Conservation (phyloP, 345 rosid genomes). For the Salix dunnii region DNA sequence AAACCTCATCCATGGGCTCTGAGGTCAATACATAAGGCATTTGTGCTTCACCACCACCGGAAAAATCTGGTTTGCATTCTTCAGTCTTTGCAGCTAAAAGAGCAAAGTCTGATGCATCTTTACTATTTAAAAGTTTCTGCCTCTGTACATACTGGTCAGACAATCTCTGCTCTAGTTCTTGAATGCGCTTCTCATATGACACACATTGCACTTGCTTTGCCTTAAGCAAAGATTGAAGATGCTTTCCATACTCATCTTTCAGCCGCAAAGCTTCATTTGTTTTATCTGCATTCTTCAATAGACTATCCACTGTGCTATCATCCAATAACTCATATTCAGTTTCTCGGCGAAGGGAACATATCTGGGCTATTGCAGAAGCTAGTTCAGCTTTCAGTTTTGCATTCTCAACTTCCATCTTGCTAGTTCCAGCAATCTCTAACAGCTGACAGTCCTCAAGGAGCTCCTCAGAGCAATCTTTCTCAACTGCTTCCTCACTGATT, state of each 20-base stretch:
- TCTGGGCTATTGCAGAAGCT: constrained; percentile 79
- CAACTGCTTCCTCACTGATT: constrained; percentile 35
- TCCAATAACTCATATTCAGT: constrained; percentile 61
- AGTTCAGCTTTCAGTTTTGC: constrained; percentile 95
- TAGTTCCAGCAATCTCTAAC: constrained; percentile 88
- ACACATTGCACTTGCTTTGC: constrained; percentile 70
- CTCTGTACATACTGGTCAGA: constrained; percentile 61
- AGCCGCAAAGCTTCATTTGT: constrained; percentile 81
- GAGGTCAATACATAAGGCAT: constrained; percentile 46
- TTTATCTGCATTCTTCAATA: constrained; percentile 70
- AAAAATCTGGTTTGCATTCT: constrained; percentile 43
- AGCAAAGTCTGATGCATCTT: constrained; percentile 43
- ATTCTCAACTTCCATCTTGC: constrained; percentile 94
- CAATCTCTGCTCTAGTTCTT: constrained; percentile 84
- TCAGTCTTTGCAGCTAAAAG: constrained; percentile 34
- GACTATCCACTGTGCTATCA: constrained; percentile 52
- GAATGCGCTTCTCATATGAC: constrained; percentile 89
- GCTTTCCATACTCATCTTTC: constrained; percentile 75
- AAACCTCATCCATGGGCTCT: constrained; percentile 95
- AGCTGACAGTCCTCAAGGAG: constrained; percentile 63
- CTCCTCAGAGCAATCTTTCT: constrained; percentile 46
- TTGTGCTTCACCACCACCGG: constrained; percentile 42
- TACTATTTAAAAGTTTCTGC: constrained; percentile 50
- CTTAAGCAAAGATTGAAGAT: constrained; percentile 69
- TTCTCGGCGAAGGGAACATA: constrained; percentile 66